A percentile compares a stretch with the other conserved stretches of the same genome.
phyloP scores from a whole-genome alignment of 768 basidiomycete species.

The Suillus sp. region DNA sequence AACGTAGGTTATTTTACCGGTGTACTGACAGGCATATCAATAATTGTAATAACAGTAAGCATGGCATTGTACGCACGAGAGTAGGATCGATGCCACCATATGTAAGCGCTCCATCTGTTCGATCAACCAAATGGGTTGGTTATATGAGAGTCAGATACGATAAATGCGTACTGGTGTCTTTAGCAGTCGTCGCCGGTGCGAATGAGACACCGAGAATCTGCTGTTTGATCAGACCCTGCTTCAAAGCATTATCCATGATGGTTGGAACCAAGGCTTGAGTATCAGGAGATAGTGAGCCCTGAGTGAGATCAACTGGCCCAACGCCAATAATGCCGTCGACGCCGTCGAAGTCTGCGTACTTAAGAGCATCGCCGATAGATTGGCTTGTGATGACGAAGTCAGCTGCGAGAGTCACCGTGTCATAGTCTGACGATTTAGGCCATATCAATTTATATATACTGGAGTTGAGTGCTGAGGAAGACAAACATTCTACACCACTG shows the following conservation, averaged over 20 bases:
- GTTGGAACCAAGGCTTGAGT: slow-evolving; percentile 22
- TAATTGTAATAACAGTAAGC: neutral
- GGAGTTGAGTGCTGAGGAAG: neutral
- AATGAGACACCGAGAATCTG: slow-evolving; percentile 26
- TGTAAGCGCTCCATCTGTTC: slow-evolving; percentile 28
- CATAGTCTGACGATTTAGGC: slow-evolving; percentile 20
- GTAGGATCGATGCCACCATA: slow-evolving; percentile 27
- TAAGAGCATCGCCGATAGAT: slow-evolving; percentile 30
- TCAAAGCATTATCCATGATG: slow-evolving; percentile 27
- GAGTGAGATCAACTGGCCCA: slow-evolving; percentile 27
- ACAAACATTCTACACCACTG: slow-evolving; percentile 39
- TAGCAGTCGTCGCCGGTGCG: slow-evolving; percentile 22
- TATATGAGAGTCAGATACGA: too few species aligned
- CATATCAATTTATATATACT: neutral
- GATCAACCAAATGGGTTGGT: neutral
- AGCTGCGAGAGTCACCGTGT: slow-evolving; percentile 28
- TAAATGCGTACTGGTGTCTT: slow-evolving; percentile 19
- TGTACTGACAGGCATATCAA: slow-evolving; percentile 18
- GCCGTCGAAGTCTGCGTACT: slow-evolving; percentile 19
- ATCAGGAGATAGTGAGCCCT: slow-evolving; percentile 11
- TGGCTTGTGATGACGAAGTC: slow-evolving; percentile 30
- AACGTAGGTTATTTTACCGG: slow-evolving; percentile 25
- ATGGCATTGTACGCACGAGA: slow-evolving; percentile 17
- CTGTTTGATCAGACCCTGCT: slow-evolving; percentile 21
- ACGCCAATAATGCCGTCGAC: slow-evolving; percentile 32